Conservation (phyloP, 2,329 filamentous ascomycete genomes). For the Aspergillus luchuensis region DNA sequence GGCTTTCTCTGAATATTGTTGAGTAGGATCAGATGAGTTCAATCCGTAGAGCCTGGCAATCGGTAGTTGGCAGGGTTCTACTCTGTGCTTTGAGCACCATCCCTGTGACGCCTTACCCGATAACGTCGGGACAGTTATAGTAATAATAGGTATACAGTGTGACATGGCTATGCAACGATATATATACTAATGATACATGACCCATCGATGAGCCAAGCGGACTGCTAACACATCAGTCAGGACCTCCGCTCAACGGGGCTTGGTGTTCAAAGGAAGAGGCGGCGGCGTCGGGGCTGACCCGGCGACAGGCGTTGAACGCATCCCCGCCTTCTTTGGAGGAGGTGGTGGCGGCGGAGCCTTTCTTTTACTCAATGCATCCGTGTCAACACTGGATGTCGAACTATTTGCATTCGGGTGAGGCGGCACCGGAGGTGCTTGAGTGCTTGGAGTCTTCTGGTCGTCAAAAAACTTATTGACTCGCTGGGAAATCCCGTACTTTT, state of each 20-base stretch:
- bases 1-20: conserved; percentile 12
- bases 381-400: conserved; percentile 32
- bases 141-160: background rate
- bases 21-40: too few relatives aligned
- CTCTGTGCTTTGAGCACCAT: too few relatives aligned
- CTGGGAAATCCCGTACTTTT: conserved; percentile 46
- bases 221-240: background rate
- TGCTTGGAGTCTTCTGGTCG: conserved; percentile 35
- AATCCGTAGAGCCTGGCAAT: too few relatives aligned
- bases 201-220: background rate
- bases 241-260: conserved; percentile 50
- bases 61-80: too few relatives aligned
- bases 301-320: conserved; percentile 42
- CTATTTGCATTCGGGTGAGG: conserved; percentile 29
- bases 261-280: conserved; percentile 60
- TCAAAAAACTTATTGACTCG: conserved; percentile 53
- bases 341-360: conserved; percentile 63
- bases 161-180: background rate
- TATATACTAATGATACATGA: background rate
- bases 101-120: too few relatives aligned
- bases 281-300: conserved; percentile 48
- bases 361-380: conserved; percentile 36
- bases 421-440: conserved; percentile 23
- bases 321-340: conserved; percentile 56
- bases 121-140: too few relatives aligned